Conservation (phyloP, 805 yeast species). For the Helenozyma baotianmanensis region DNA sequence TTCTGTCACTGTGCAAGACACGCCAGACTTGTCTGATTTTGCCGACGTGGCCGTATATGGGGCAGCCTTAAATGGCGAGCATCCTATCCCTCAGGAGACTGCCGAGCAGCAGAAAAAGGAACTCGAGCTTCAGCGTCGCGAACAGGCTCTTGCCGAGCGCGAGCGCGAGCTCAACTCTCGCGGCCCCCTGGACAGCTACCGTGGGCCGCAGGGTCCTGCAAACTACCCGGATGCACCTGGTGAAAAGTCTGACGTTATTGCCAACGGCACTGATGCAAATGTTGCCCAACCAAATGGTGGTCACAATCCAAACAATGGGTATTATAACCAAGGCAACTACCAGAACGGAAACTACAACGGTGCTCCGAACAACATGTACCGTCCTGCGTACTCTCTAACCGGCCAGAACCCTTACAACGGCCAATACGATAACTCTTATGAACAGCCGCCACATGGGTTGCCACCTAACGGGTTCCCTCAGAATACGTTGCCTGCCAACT, state of each 20-base stretch:
- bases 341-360: background rate
- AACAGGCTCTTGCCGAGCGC: slow-evolving; percentile 20
- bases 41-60: slow-evolving; percentile 36
- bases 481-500: slow-evolving; percentile 22
- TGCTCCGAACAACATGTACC: background rate
- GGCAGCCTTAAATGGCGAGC: slow-evolving; percentile 29
- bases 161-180: slow-evolving; percentile 8
- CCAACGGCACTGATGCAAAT: background rate
- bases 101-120: slow-evolving; percentile 15
- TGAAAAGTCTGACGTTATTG: slow-evolving; percentile 4
- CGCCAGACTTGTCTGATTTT: slow-evolving; percentile 30
- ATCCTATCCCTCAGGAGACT: slow-evolving; percentile 1
- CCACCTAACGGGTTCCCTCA: slow-evolving; percentile 26
- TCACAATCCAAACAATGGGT: slow-evolving; percentile 2
- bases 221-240: slow-evolving; percentile 2
- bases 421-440: slow-evolving; percentile 10
- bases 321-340: background rate
- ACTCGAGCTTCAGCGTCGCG: slow-evolving; percentile 22
- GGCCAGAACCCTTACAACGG: slow-evolving; percentile 7
- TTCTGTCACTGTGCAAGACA: slow-evolving; percentile 6
- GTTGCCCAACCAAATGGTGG: slow-evolving; percentile 1
- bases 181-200: background rate
- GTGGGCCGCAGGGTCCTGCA: slow-evolving; percentile 1
- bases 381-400: slow-evolving; percentile 9
- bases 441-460: slow-evolving; percentile 31